Conservation (phyloP, 352 stramenopile species). For the Phytopythium cucurbitacearum region DNA sequence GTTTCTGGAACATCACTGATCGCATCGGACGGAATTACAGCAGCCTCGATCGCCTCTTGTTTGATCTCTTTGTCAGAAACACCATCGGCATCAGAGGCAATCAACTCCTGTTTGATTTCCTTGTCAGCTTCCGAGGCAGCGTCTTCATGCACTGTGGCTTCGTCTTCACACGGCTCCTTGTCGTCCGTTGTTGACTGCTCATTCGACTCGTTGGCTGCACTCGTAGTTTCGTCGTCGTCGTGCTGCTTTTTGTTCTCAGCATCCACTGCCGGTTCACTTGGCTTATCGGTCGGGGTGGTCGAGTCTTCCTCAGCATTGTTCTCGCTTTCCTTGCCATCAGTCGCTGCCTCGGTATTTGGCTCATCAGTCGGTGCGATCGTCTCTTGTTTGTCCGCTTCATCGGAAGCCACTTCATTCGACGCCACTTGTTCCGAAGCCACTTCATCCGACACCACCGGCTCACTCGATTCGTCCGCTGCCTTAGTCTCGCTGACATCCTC, state of each 20-base stretch:
- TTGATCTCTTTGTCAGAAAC: slow-evolving; percentile 20
- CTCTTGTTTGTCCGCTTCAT: not conserved
- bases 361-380: slow-evolving; percentile 1
- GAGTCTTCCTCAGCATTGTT: not conserved
- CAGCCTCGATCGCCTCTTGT: slow-evolving; percentile 13
- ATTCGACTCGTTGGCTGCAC: not conserved
- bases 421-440: not conserved
- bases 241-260: slow-evolving; percentile 4
- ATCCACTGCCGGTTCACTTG: not conserved
- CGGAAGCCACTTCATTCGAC: not conserved
- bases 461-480: slow-evolving; percentile 3
- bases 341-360: not conserved
- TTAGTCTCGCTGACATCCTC: slow-evolving; percentile 8
- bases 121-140: not conserved
- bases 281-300: not conserved
- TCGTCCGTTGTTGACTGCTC: not conserved
- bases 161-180: not conserved
- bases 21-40: not conserved
- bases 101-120: slow-evolving; percentile 2
- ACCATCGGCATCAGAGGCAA: slow-evolving; percentile 5
- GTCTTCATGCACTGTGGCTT: not conserved
- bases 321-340: slow-evolving; percentile 3
- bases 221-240: not conserved
- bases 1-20: too few species aligned
- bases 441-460: not conserved